Evolutionary conservation across 495 filamentous ascomycete genomes (phyloP), one percentile per base, ranked within the genome.

Genomic region (Penicillium samsonianum): DNA sequence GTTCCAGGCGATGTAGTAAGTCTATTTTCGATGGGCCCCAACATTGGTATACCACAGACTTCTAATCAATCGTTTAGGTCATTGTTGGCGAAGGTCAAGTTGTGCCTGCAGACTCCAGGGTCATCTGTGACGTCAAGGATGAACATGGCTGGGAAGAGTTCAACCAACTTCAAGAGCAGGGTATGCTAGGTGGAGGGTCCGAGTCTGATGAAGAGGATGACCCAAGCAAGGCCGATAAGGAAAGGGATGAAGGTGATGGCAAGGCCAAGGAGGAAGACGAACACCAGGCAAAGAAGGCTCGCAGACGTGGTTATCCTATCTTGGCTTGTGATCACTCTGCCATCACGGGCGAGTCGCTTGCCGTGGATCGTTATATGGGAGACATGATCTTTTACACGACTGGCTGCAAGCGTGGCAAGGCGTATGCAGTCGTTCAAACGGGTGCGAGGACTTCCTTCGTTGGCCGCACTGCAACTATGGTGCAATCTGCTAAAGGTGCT

Each of bases 1-100:
- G 89, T 92, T 35, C 87, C 87, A 25, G 89, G 89, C 54, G 89
- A 91, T 65, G 89, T 92, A 67, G 87, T 90, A 82, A 70, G 86
- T 80, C 28, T 40, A 48, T 25, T 6, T 14, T 43, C 0, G 25
- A 26, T 31, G 2, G 7, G 16, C 33, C n/a, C 5, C 10, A 19
- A 7, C 23, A 37, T 17, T 31, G 25, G 6, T 23, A 11, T 17
- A 44, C n/a, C 3, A 10, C 30, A 33, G 4, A 12, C 37, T 11
- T 26, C 68, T 77, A 19, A 69, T 50, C 28, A 19, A 52, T 79
- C 72, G 55, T 82, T 9, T 41, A 78, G 74, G 67, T 78, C 57
- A 80, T 90, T 53, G 74, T 91, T 57, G 83, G 86, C 61, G 88
- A 90, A 80, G 88, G 89, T 19, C 77, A 83, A 58, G 86, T 89